phyloP scores from a whole-genome alignment of 2,329 filamentous ascomycete genomes.

The Neonectria sp. region DNA sequence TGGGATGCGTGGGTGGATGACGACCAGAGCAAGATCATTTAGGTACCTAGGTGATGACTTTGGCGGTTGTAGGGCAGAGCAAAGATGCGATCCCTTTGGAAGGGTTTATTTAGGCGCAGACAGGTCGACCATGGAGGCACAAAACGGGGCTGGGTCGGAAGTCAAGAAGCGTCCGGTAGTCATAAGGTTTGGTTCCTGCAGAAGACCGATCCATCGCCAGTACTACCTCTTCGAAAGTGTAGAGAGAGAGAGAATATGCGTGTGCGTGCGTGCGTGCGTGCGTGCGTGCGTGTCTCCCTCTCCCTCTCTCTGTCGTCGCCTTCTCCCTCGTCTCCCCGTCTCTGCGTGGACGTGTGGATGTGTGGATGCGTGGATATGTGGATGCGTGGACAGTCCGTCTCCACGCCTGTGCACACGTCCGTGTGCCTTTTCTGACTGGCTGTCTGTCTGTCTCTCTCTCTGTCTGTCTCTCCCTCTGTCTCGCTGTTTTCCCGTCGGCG shows the following conservation, averaged over 20 bases:
- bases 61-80: slow-evolving; percentile 15
- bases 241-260: background rate
- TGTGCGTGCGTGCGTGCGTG: background rate
- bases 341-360: background rate
- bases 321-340: background rate
- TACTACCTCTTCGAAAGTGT: background rate
- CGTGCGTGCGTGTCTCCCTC: slow-evolving; percentile 5
- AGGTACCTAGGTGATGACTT: background rate
- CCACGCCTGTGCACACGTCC: slow-evolving; percentile 11
- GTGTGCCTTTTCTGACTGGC: slow-evolving; percentile 5
- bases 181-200: slow-evolving; percentile 26
- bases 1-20: slow-evolving; percentile 13
- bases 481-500: slow-evolving; percentile 8
- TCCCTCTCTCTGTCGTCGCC: background rate
- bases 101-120: slow-evolving; percentile 14
- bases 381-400: background rate
- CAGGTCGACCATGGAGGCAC: slow-evolving; percentile 12
- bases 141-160: slow-evolving; percentile 12
- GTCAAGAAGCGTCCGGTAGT: slow-evolving; percentile 10
- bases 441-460: background rate
- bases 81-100: slow-evolving; percentile 19
- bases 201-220: slow-evolving; percentile 3
- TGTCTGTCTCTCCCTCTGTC: background rate
- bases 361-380: background rate
- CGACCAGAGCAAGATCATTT: background rate